Percentiles rank a stretch among this genome's conserved stretches.
These are phyloP conservation scores for Ophioceras dolichostomum DNA, from an alignment of 2,329 filamentous ascomycete species.

Conservation along the genomic window DNA sequence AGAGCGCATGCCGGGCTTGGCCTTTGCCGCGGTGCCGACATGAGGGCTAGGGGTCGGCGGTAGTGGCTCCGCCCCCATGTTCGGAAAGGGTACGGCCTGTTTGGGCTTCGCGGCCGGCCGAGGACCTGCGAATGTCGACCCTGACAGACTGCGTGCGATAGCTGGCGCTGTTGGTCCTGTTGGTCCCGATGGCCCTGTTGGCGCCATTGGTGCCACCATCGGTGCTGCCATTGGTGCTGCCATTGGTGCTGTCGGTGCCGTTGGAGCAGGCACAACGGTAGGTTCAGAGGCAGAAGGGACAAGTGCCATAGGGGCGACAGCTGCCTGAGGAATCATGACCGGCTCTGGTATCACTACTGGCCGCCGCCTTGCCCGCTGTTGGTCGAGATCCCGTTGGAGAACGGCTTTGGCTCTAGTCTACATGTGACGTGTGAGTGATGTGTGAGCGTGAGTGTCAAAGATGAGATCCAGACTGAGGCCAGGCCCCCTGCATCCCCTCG, in stretches of 20 bases:
- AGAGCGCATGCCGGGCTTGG: conserved; percentile 15
- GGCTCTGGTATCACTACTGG: conserved; percentile 10
- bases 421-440: neutral
- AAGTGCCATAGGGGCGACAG: conserved; percentile 15
- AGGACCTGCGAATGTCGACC: neutral
- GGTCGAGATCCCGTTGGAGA: conserved; percentile 39
- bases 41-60: conserved; percentile 4
- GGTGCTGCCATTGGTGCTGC: conserved; percentile 4
- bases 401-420: conserved; percentile 42
- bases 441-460: no score
- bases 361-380: conserved; percentile 18
- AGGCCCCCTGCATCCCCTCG: no score
- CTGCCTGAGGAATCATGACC: conserved; percentile 9
- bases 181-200: conserved; percentile 5
- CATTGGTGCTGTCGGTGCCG: neutral
- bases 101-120: neutral
- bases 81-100: conserved; percentile 36
- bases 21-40: conserved; percentile 10
- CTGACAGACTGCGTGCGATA: no score
- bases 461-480: no score
- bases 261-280: neutral
- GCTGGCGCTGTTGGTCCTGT: no score
- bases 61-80: conserved; percentile 38
- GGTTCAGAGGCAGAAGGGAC: conserved; percentile 9
- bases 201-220: no score